Evolutionary conservation across 2,329 filamentous ascomycete species (phyloP), one percentile per base, ranked within the genome.

Genomic region (Plenodomus tracheiphilus): DNA sequence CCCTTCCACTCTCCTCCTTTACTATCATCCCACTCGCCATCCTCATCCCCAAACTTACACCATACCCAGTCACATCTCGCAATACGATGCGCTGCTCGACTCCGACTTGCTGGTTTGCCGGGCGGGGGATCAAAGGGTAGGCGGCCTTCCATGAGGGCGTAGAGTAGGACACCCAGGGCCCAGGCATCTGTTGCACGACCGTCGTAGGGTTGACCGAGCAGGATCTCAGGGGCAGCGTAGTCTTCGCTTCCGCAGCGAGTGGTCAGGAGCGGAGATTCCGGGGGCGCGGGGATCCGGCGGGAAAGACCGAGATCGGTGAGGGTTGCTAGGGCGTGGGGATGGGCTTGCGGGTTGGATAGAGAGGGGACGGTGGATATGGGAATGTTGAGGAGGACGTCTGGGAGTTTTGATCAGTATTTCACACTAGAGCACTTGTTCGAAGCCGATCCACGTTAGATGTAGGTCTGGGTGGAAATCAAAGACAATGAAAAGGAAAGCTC

Each of bases 221-320:
- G 87, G 39, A 99, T 91, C 71, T 99, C 94, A 0, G 94, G 94
- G 0, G 94, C 93, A 1, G 93, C 93, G 69, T 99, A 99, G 74
- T 99, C 94, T 74, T 97, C 94, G 35, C 89, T 96, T 25, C 94
- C 94, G 71, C 94, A 99, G 9, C 94, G 85, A 1, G 93, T 97
- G 53, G 89, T 89, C n/a, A 99, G 81, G 52, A 93, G 87, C 58
- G 95, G 91, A 43, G 91, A 90, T 54, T 91, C 87, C 0, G 84
- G 84, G 0, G 82, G 82, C 48, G 79, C 74, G 15, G 90, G 84
- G 34, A 97, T 89, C 30, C 88, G 86, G 46, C 93, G 84, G 2
- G 91, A 95, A 11, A 99, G 84, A 13, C 94, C 94, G 11, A 99
- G 80, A 69, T 99, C 94, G 15, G 92, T 95, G 36, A 99, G 81